These are phyloP conservation scores for Leptomonas seymouri DNA, from an alignment of 208 protist species.

Conservation along the genomic window DNA sequence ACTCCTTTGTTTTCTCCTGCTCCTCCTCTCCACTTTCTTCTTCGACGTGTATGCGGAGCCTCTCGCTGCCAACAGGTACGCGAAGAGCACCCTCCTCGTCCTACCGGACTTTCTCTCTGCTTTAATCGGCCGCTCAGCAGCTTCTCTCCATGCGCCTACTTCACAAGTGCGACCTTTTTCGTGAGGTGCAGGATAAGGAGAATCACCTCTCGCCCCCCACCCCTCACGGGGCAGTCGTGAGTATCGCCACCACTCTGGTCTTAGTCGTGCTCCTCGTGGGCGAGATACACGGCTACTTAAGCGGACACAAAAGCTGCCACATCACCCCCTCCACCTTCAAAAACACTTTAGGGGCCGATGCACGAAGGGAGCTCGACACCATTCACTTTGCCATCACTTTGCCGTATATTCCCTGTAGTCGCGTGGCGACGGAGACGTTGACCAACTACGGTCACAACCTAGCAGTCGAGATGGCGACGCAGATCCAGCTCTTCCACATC, in stretches of 20 bases:
- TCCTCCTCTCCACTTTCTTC: no score
- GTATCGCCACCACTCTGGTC: conserved; percentile 20
- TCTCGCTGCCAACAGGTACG: no score
- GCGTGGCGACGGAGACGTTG: conserved; percentile 17
- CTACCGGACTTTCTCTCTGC: not conserved
- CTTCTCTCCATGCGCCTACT: conserved; percentile 20
- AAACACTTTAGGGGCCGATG: conserved; percentile 16
- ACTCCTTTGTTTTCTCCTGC: no score
- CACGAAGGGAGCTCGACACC: conserved; percentile 9
- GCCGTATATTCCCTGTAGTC: conserved; percentile 30
- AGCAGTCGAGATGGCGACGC: not conserved
- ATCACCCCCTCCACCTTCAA: conserved; percentile 33
- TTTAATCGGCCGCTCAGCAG: not conserved
- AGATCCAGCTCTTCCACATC: conserved; percentile 19
- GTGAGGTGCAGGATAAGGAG: conserved; percentile 45
- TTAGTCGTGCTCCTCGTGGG: conserved; percentile 27
- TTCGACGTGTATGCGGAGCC: no score
- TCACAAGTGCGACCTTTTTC: conserved; percentile 42
- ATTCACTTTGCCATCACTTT: conserved; percentile 33
- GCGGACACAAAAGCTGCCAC: conserved; percentile 37
- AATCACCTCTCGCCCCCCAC: conserved; percentile 38
- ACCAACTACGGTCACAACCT: conserved; percentile 1
- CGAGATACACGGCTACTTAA: conserved; percentile 30
- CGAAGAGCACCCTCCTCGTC: no score
- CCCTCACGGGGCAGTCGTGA: conserved; percentile 25